Evolutionary conservation across 441 rosid genomes (phyloP).

Genomic region (Manihot esculenta): DNA sequence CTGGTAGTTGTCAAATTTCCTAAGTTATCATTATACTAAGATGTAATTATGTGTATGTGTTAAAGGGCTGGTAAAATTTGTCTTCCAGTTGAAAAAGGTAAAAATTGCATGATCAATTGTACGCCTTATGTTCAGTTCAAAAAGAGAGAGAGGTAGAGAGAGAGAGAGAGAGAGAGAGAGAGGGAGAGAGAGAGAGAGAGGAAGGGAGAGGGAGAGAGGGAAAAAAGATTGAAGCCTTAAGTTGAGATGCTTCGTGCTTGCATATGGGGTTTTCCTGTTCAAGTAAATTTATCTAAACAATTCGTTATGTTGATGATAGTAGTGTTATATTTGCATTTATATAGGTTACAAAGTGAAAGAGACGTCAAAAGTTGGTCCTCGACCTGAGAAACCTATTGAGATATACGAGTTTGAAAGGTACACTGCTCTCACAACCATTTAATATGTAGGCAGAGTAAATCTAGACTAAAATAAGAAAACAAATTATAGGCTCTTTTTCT

Average conservation of each 20-base stretch:
- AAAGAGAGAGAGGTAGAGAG: too few relatives aligned
- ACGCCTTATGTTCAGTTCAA: neutral
- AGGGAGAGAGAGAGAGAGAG: too few relatives aligned
- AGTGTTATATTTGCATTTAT: constrained; percentile 9
- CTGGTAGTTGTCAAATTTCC: constrained; percentile 45
- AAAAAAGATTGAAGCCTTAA: neutral
- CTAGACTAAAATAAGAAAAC: neutral
- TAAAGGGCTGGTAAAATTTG: neutral
- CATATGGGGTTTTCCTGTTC: neutral
- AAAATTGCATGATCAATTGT: neutral
- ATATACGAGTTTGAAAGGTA: constrained; percentile 96
- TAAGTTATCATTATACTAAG: neutral
- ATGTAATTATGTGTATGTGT: neutral
- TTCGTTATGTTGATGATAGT: neutral
- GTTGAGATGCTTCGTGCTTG: constrained; percentile 1
- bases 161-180: too few relatives aligned
- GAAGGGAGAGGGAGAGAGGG: too few relatives aligned
- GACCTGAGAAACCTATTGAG: constrained; percentile 93
- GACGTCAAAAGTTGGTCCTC: constrained; percentile 72
- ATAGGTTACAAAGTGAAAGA: constrained; percentile 78
- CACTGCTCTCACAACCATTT: neutral
- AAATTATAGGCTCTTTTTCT: neutral
- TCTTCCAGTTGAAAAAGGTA: neutral
- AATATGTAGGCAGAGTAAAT: constrained; percentile 1
- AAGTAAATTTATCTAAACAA: neutral